Percentiles rank a stretch among this genome's conserved stretches.
These are phyloP conservation scores for Geotrichum carabidarum DNA, from an alignment of 1,139 yeast genomes.

Conservation along the genomic window DNA sequence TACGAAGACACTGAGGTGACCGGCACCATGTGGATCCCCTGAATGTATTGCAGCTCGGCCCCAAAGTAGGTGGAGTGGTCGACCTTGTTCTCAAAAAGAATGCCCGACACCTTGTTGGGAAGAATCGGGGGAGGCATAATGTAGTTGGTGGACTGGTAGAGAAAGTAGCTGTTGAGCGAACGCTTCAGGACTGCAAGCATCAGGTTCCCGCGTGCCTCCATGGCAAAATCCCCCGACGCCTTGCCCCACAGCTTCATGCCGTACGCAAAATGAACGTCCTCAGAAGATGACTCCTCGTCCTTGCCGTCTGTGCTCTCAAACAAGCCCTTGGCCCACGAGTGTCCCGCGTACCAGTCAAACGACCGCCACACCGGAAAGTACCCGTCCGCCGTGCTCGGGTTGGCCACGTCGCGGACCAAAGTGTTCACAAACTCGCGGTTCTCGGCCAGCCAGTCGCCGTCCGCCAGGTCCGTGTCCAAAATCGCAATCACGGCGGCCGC, in stretches of 20 bases:
- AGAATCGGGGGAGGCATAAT: slow-evolving; percentile 55
- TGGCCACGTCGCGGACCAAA: slow-evolving; percentile 70
- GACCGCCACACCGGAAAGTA: slow-evolving; percentile 71
- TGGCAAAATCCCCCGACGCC: slow-evolving; percentile 56
- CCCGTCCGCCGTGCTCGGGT: slow-evolving; percentile 56
- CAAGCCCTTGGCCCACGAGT: slow-evolving; percentile 80
- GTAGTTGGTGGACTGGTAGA: slow-evolving; percentile 51
- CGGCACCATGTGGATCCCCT: slow-evolving; percentile 94
- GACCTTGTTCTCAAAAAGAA: slow-evolving; percentile 74
- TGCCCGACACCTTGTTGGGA: slow-evolving; percentile 69
- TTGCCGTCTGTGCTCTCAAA: slow-evolving; percentile 68
- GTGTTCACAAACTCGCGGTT: slow-evolving; percentile 59
- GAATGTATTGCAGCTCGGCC: slow-evolving; percentile 68
- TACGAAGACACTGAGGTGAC: slow-evolving; percentile 78
- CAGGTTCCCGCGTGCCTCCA: slow-evolving; percentile 70
- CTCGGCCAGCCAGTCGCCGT: slow-evolving; percentile 60
- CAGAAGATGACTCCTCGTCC: slow-evolving; percentile 78
- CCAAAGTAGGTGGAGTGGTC: slow-evolving; percentile 94
- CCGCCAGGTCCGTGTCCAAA: slow-evolving; percentile 55
- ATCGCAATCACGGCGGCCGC: slow-evolving; percentile 73
- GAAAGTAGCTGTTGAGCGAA: slow-evolving; percentile 59
- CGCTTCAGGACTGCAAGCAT: slow-evolving; percentile 63
- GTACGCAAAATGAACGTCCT: slow-evolving; percentile 74
- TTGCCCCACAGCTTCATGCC: slow-evolving; percentile 81
- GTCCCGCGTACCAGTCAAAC: slow-evolving; percentile 80